Base-by-base conservation (phyloP, 2,329 filamentous ascomycete genomes). In the Clarireedia paspali region DNA sequence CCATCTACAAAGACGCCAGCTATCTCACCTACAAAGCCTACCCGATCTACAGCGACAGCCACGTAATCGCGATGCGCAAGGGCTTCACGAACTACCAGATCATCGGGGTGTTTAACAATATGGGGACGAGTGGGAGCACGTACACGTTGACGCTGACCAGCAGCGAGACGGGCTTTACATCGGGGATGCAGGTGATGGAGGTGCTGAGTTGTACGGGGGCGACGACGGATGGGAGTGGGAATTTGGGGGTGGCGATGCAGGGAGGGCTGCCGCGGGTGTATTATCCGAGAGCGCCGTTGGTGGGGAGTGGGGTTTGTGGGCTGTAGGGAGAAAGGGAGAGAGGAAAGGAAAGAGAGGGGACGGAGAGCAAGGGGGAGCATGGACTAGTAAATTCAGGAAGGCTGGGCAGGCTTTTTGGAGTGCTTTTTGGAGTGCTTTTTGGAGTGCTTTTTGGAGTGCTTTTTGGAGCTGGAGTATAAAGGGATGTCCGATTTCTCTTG, bases 181-280 rank as follows among this genome's bases (percentile, higher is more conserved):
- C 67, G 2, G 63, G 61, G 45, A 55, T 70, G 59, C 57, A 61
- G 1, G 55, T 77, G 0, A 62, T 71, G 12, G 77, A 80, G 53
- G 66, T 77, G 9, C 58, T 77, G 53, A 68, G 66, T 40, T 82
- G 80, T 65, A 70, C 67, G 0, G 59, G 68, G 0, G 67, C 71
- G 5, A 75, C 72, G 1, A 71, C 76, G 0, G 73, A 74, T 59
- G 66, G 66, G 2, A 70, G 62, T 34, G 78, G 77, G 0, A 70
- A 70, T 46, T 59, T 81, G n/a, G 63, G 65, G 1, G 71, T 79
- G 1, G 65, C 68, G 4, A 75, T 80, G 64, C 66, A 61, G 0
- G 60, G 66, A 2, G 77, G 77, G 0, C 56, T 73, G 50, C 75
- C 78, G 0, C 66, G 70, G 52, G 71, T 78, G 2, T 68, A 74